These are phyloP conservation scores for Penicillium freii DNA, from an alignment of 2,329 filamentous ascomycete species.

Conservation along the genomic window DNA sequence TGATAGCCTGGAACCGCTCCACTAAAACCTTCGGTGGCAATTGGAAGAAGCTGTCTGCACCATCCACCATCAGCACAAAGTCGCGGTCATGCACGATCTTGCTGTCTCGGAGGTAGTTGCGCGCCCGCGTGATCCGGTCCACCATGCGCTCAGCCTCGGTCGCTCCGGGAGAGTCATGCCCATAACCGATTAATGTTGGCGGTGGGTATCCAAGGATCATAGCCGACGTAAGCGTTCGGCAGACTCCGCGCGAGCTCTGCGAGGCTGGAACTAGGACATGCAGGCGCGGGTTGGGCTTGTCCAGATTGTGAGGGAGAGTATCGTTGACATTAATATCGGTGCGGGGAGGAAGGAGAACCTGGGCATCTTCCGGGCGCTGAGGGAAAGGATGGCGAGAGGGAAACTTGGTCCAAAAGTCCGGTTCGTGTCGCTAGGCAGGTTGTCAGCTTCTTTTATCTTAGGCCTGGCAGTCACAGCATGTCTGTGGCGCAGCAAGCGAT, in stretches of 20 bases:
- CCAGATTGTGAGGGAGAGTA: slow-evolving; percentile 31
- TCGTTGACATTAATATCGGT: slow-evolving; percentile 25
- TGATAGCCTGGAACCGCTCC: slow-evolving; percentile 58
- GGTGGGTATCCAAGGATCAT: slow-evolving; percentile 61
- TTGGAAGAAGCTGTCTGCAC: slow-evolving; percentile 64
- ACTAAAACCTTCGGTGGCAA: slow-evolving; percentile 63
- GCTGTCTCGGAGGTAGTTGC: slow-evolving; percentile 49
- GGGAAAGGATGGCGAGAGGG: slow-evolving; percentile 34
- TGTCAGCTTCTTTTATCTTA: slow-evolving; percentile 3
- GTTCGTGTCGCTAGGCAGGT: slow-evolving; percentile 22
- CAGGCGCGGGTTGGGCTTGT: slow-evolving; percentile 45
- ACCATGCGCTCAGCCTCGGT: slow-evolving; percentile 45
- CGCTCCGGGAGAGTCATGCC: slow-evolving; percentile 28
- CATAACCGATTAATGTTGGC: slow-evolving; percentile 53
- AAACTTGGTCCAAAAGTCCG: slow-evolving; percentile 36
- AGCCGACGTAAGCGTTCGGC: slow-evolving; percentile 57
- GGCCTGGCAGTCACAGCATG: background rate
- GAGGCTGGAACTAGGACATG: slow-evolving; percentile 56
- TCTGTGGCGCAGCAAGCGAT: slow-evolving; percentile 2
- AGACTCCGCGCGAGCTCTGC: slow-evolving; percentile 52
- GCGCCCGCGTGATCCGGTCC: slow-evolving; percentile 46
- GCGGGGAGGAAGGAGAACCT: slow-evolving; percentile 25
- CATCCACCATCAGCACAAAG: slow-evolving; percentile 63
- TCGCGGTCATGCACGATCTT: slow-evolving; percentile 57
- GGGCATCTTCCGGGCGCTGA: slow-evolving; percentile 32